Conservation (phyloP, 2,329 filamentous ascomycete genomes). For the Ophiobolus disseminans region DNA sequence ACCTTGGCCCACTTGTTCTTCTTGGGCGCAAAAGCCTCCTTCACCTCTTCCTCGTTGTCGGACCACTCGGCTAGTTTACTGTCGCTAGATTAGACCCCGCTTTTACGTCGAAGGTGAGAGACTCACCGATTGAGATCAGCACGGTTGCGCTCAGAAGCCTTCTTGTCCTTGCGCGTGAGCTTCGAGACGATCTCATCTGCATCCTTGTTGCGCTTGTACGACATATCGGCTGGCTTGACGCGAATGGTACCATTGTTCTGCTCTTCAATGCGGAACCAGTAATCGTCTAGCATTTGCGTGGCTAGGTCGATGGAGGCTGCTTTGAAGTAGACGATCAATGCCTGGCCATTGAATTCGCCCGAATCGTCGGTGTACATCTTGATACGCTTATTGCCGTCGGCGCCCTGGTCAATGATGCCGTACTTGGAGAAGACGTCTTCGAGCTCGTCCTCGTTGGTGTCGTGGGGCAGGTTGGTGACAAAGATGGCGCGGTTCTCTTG, state of each 20-base stretch:
- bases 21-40: slow-evolving; percentile 52
- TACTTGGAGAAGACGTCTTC: slow-evolving; percentile 84
- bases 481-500: slow-evolving; percentile 86
- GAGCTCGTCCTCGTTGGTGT: slow-evolving; percentile 81
- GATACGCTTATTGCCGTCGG: slow-evolving; percentile 84
- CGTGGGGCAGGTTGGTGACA: slow-evolving; percentile 83
- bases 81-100: slow-evolving; percentile 13
- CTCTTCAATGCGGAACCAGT: slow-evolving; percentile 74
- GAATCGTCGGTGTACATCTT: slow-evolving; percentile 87
- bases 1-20: slow-evolving; percentile 74
- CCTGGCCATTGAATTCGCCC: slow-evolving; percentile 91
- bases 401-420: slow-evolving; percentile 93
- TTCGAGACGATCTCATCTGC: slow-evolving; percentile 55
- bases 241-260: slow-evolving; percentile 64
- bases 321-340: slow-evolving; percentile 92
- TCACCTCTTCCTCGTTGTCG: slow-evolving; percentile 72
- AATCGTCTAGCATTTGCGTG: slow-evolving; percentile 80
- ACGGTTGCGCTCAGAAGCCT: slow-evolving; percentile 89
- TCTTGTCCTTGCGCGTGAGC: slow-evolving; percentile 72
- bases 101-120: neutral
- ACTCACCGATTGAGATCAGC: slow-evolving; percentile 77
- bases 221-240: slow-evolving; percentile 84
- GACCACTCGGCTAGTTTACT: slow-evolving; percentile 95
- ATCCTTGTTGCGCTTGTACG: slow-evolving; percentile 88
- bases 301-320: slow-evolving; percentile 90